Conservation (phyloP, 176 grass and related monocot species). For the Stipa capillata region DNA sequence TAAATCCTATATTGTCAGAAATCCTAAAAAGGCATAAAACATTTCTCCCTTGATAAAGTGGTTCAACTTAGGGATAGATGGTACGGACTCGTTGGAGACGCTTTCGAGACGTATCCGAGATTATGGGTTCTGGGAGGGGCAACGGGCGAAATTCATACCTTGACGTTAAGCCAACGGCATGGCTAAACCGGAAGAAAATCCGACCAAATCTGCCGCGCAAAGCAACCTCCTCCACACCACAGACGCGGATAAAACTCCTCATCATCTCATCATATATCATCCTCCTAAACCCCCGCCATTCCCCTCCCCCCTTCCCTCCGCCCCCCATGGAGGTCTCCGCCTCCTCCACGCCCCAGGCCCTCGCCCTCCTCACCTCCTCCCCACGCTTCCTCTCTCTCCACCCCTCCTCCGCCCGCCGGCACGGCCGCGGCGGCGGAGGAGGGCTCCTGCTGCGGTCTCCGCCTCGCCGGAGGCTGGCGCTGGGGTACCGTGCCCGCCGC, state of each 20-base stretch:
- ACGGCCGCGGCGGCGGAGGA: not conserved
- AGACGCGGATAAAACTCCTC: constrained; percentile 33
- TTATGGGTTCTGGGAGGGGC: too few species aligned
- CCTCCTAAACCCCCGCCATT: not conserved
- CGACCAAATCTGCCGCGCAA: constrained; percentile 2
- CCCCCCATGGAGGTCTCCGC: constrained; percentile 29
- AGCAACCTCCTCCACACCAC: constrained; percentile 5
- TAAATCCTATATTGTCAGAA: too few species aligned
- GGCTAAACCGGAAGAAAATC: not conserved
- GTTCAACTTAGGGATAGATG: too few species aligned
- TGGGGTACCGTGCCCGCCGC: not conserved
- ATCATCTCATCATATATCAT: not conserved
- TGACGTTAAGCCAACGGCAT: not conserved
- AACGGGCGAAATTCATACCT: too few species aligned
- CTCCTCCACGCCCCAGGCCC: constrained; percentile 1
- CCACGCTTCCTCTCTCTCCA: constrained; percentile 2
- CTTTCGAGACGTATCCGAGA: too few species aligned
- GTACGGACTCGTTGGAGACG: too few species aligned
- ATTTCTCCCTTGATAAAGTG: too few species aligned
- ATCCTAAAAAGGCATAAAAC: too few species aligned
- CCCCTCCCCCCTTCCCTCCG: not conserved
- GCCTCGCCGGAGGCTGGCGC: not conserved
- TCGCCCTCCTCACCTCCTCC: constrained; percentile 3
- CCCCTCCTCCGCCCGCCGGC: not conserved
- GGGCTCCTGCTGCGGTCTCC: not conserved